phyloP scores from a whole-genome alignment of 192 early-diverging fungal species.

The Haplosporangium gracile region DNA sequence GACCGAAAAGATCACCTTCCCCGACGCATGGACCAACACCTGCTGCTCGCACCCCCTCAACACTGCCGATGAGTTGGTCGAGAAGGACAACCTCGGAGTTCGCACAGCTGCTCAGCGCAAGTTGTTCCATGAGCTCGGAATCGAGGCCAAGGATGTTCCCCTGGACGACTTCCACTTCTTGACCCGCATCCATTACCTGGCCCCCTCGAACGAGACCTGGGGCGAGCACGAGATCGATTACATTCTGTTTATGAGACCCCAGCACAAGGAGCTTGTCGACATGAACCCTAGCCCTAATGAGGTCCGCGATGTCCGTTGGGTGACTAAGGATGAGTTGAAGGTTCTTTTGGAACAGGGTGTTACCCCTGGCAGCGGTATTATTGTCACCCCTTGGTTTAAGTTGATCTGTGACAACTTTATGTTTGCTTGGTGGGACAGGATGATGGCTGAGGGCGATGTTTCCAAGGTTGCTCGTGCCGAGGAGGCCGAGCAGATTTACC shows the following conservation, averaged over 20 bases:
- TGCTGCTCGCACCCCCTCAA: slow-evolving; percentile 98
- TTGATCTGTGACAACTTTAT: slow-evolving; percentile 93
- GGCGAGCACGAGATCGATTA: slow-evolving; percentile 99
- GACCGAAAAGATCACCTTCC: slow-evolving; percentile 98
- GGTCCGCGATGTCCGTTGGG: slow-evolving; percentile 85
- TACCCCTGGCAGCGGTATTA: slow-evolving; percentile 38
- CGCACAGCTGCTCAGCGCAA: slow-evolving; percentile 93
- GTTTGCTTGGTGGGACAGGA: slow-evolving; percentile 96
- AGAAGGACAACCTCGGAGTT: slow-evolving; percentile 80
- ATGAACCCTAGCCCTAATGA: slow-evolving; percentile 90
- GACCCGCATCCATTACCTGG: slow-evolving; percentile 96
- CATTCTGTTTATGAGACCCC: slow-evolving; percentile 88
- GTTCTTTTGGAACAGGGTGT: slow-evolving; percentile 40
- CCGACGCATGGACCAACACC: slow-evolving; percentile 96
- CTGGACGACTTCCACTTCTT: slow-evolving; percentile 89
- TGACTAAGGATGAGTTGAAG: slow-evolving; percentile 85
- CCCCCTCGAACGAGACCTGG: slow-evolving; percentile 96
- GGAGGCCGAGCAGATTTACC: slow-evolving; percentile 50
- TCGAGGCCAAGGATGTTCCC: slow-evolving; percentile 80
- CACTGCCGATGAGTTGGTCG: slow-evolving; percentile 80
- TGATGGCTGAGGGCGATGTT: slow-evolving; percentile 58
- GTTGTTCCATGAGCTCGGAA: slow-evolving; percentile 96
- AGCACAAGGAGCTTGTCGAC: slow-evolving; percentile 71
- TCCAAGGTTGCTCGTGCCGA: slow-evolving; percentile 42
- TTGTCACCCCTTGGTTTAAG: slow-evolving; percentile 96